Evolutionary conservation across 352 stramenopile species (phyloP).

Genomic region (Plasmopara viticola): DNA sequence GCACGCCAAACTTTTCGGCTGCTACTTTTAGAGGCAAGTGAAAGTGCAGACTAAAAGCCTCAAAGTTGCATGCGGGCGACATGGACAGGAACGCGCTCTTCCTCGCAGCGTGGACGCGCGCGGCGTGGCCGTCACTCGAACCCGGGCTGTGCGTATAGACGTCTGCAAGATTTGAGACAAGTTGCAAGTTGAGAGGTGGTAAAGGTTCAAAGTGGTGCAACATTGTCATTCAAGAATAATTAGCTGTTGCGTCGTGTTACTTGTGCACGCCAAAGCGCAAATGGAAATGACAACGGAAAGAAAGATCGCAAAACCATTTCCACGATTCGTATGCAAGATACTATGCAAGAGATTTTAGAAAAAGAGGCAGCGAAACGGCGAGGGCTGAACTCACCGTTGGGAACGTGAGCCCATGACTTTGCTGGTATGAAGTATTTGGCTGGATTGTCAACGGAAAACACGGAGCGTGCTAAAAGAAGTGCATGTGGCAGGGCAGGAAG

Average conservation of each 20-base stretch:
- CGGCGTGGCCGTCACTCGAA: slow-evolving; percentile 15
- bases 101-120: slow-evolving; percentile 25
- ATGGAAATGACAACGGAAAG: slow-evolving; percentile 15
- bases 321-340: slow-evolving; percentile 11
- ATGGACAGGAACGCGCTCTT: slow-evolving; percentile 46
- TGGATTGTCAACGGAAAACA: slow-evolving; percentile 7
- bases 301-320: slow-evolving; percentile 25
- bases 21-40: slow-evolving; percentile 61
- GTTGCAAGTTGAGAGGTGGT: slow-evolving; percentile 27
- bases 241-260: neutral
- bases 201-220: slow-evolving; percentile 18
- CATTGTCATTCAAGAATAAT: slow-evolving; percentile 6
- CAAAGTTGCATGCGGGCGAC: slow-evolving; percentile 60
- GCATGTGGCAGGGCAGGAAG: neutral
- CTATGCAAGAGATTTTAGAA: slow-evolving; percentile 5
- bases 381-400: slow-evolving; percentile 13
- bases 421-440: slow-evolving; percentile 2
- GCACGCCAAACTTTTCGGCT: slow-evolving; percentile 69
- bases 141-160: slow-evolving; percentile 31
- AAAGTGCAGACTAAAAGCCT: slow-evolving; percentile 62
- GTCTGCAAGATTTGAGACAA: slow-evolving; percentile 26
- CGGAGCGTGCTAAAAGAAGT: slow-evolving; percentile 3
- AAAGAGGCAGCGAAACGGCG: slow-evolving; percentile 11
- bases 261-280: slow-evolving; percentile 16
- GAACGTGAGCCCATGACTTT: slow-evolving; percentile 4